Base-by-base conservation (phyloP, 1,284 basidiomycete species). In the Pisolithus thermaeus region DNA sequence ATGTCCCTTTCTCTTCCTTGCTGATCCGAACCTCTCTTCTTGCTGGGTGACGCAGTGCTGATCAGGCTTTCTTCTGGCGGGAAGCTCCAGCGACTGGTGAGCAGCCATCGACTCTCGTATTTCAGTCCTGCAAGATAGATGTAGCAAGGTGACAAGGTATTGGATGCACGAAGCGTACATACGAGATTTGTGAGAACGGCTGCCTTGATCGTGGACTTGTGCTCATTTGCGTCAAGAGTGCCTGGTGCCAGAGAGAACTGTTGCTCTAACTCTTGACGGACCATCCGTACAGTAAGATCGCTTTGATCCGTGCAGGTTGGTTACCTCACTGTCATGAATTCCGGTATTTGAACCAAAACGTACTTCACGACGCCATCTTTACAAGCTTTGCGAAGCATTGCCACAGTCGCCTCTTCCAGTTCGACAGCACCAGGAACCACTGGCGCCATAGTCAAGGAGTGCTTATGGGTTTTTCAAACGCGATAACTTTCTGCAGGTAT, bases 261-360 rank as follows among this genome's bases (percentile, higher is more conserved):
- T 14, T 63, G 54, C 60, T 81, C 80, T 3, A 81, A 52, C n/a
- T 67, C 58, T 47, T 64, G 61, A 16, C 79, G 74, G 30, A 81
- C 70, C 22, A 73, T 69, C n/a, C 74, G 74, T 35, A 71, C 69
- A 1, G 79, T 82, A 11, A 78, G 60, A 36, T 70, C 56, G 41
- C 79, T 83, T 22, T 42, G 53, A 47, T n/a, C 51, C 47, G 16
- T 41, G 18, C 40, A 18, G 35, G 32, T 41, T 48, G 41, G 38
- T 23, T 27, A 32, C n/a, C n/a, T n/a, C n/a, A n/a, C n/a, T 14
- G 28, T 14, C 2, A 30, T 30, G 28, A 30, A 30, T 30, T 30
- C 28, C 30, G n/a, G 8, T 23, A 18, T n/a, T 5, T 30, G 37
- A 27, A 28, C 7, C 12, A 18, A 32, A 7, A 55, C 60, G 41